Percentiles rank a stretch among this genome's conserved stretches.
phyloP scores from a whole-genome alignment of 2,329 filamentous ascomycete species.

The Monilinia laxa region DNA sequence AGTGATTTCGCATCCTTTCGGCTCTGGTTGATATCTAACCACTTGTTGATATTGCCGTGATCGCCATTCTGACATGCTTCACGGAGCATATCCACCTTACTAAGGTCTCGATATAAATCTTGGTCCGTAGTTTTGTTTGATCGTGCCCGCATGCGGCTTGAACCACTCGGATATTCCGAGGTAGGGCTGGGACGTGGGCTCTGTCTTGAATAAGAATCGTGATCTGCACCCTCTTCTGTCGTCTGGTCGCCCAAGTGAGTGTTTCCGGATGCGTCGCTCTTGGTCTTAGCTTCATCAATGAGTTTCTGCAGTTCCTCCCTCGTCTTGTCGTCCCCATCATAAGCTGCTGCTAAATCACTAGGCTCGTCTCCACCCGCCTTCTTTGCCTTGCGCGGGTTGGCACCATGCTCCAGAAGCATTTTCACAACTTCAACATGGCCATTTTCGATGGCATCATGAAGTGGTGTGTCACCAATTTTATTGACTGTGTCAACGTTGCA shows the following conservation, averaged over 20 bases:
- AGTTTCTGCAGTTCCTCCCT: slow-evolving; percentile 67
- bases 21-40: slow-evolving; percentile 53
- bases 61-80: slow-evolving; percentile 61
- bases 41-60: slow-evolving; percentile 59
- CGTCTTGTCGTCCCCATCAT: slow-evolving; percentile 59
- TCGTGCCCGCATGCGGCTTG: slow-evolving; percentile 48
- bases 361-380: slow-evolving; percentile 83
- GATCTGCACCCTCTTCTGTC: slow-evolving; percentile 43
- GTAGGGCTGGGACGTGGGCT: slow-evolving; percentile 60
- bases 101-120: slow-evolving; percentile 59
- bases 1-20: slow-evolving; percentile 78
- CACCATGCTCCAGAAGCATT: slow-evolving; percentile 78
- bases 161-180: slow-evolving; percentile 29
- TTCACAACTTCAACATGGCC: slow-evolving; percentile 86
- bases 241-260: slow-evolving; percentile 58
- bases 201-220: slow-evolving; percentile 53
- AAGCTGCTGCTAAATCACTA: slow-evolving; percentile 74
- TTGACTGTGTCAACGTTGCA: slow-evolving; percentile 79
- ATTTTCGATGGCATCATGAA: slow-evolving; percentile 96
- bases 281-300: slow-evolving; percentile 61
- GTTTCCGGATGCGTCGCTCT: slow-evolving; percentile 50
- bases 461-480: slow-evolving; percentile 84
- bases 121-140: slow-evolving; percentile 65
- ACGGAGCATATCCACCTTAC: slow-evolving; percentile 50
- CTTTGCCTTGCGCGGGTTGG: slow-evolving; percentile 88